phyloP scores from a whole-genome alignment of 306 rosid genomes.

The Ammopiptanthus mongolicus region DNA sequence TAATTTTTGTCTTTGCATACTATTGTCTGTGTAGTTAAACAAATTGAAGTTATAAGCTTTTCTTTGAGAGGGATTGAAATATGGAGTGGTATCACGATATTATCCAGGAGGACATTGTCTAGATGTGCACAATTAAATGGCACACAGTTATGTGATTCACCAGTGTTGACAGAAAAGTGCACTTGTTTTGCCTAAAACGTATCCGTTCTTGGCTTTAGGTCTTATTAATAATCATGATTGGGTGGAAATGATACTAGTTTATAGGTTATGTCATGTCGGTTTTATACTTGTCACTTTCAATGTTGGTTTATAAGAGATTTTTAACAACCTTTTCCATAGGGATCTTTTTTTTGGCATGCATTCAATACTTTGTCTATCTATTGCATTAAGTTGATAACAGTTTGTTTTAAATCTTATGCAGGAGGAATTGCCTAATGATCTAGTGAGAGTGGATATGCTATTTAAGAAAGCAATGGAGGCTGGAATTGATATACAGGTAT shows the following conservation, averaged over 20 bases:
- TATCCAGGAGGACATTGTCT: slow-evolving; percentile 5
- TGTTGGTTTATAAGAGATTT: neutral
- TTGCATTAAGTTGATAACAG: slow-evolving; percentile 4
- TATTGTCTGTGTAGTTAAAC: neutral
- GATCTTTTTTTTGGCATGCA: neutral
- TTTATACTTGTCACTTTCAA: neutral
- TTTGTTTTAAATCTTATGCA: slow-evolving; percentile 34
- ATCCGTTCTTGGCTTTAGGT: neutral
- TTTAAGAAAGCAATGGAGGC: slow-evolving; percentile 70
- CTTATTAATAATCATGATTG: slow-evolving; percentile 4
- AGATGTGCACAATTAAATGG: neutral
- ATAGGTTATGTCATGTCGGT: slow-evolving; percentile 1
- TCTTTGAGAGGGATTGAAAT: neutral
- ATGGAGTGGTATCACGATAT: slow-evolving; percentile 1
- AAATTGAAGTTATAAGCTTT: neutral
- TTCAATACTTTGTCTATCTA: neutral
- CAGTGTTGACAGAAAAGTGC: slow-evolving; percentile 4
- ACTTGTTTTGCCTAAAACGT: slow-evolving; percentile 12
- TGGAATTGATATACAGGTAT: slow-evolving; percentile 82
- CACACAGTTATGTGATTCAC: slow-evolving; percentile 19
- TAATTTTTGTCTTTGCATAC: neutral
- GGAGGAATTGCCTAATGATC: slow-evolving; percentile 89
- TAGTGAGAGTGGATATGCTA: slow-evolving; percentile 66
- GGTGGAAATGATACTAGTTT: neutral
- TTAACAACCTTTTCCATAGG: neutral